Percentiles rank a stretch among this genome's conserved stretches.
Conservation (phyloP, 495 filamentous ascomycete species). For the Lasiosphaeria miniovina region DNA sequence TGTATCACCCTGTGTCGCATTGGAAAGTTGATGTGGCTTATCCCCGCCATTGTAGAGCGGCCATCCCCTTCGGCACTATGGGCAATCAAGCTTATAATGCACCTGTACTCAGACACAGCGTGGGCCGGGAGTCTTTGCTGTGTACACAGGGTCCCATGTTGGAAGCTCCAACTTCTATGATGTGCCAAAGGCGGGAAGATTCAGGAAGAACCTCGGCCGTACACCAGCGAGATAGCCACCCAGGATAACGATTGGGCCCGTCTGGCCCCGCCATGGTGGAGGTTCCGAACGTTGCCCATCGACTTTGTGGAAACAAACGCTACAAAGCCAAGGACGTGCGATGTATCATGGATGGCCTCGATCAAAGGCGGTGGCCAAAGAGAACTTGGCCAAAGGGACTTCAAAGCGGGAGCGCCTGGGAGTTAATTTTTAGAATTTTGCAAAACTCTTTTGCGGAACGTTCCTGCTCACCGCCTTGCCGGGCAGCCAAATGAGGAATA, state of each 20-base stretch:
- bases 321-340: background rate
- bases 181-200: background rate
- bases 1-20: conserved; percentile 11
- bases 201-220: background rate
- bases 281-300: background rate
- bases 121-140: too few relatives aligned
- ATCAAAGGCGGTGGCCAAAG: conserved; percentile 1
- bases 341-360: background rate
- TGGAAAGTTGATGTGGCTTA: conserved; percentile 9
- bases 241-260: too few relatives aligned
- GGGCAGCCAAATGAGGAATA: conserved; percentile 17
- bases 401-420: background rate
- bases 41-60: background rate
- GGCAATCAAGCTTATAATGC: too few relatives aligned
- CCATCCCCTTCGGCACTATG: background rate
- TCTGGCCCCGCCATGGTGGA: background rate
- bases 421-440: conserved; percentile 4
- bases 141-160: too few relatives aligned
- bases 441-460: conserved; percentile 23
- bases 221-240: background rate
- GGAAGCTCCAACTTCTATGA: background rate
- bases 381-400: background rate
- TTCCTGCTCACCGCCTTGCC: conserved; percentile 28
- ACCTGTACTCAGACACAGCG: too few relatives aligned
- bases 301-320: background rate